These are phyloP conservation scores for Populus simonii DNA, from an alignment of 345 rosid genomes.

Conservation along the genomic window DNA sequence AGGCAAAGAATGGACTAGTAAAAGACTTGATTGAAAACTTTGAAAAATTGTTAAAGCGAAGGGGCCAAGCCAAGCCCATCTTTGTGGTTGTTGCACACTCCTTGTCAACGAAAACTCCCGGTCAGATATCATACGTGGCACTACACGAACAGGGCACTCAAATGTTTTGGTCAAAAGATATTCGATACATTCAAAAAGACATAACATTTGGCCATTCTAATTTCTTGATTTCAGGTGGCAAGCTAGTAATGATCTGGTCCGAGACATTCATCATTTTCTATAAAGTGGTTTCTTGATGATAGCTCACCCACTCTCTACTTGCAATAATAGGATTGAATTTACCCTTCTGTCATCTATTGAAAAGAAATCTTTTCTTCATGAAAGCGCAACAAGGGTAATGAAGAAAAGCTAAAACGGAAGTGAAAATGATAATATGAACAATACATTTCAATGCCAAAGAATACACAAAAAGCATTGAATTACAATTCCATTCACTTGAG, in stretches of 20 bases:
- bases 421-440: neutral
- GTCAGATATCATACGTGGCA: neutral
- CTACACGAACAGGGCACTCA: neutral
- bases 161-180: neutral
- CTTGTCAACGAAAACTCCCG: neutral
- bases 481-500: neutral
- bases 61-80: neutral
- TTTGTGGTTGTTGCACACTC: neutral
- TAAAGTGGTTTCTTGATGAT: neutral
- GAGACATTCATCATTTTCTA: neutral
- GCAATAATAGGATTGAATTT: neutral
- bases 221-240: neutral
- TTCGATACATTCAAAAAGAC: neutral
- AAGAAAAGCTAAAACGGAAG: neutral
- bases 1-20: neutral
- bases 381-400: neutral
- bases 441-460: neutral
- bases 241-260: neutral
- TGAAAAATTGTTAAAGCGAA: neutral
- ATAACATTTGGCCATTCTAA: neutral
- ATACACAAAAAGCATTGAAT: neutral
- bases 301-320: neutral
- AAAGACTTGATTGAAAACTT: neutral
- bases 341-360: neutral
- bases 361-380: neutral